Evolutionary conservation across 768 basidiomycete species (phyloP).

Genomic region (Mycena rebaudengoi): DNA sequence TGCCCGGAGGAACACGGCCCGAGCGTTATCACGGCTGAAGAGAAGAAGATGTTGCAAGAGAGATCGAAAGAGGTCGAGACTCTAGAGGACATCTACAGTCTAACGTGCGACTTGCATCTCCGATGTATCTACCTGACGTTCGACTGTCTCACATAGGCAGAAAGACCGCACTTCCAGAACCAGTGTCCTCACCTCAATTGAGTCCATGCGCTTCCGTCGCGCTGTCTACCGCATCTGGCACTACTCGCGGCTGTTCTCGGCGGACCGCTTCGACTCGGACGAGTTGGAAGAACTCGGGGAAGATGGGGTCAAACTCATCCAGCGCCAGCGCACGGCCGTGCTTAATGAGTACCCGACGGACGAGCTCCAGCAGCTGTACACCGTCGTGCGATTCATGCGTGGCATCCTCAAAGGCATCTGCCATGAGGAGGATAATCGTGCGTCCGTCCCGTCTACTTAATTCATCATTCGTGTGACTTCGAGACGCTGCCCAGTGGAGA

Average conservation of each 20-base stretch:
- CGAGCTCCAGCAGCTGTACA: conserved; percentile 17
- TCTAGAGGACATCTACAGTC: conserved; percentile 34
- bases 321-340: not conserved
- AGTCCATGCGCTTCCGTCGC: not conserved
- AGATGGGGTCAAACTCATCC: not conserved
- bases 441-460: not conserved
- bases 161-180: conserved; percentile 7
- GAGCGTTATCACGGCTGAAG: conserved; percentile 1
- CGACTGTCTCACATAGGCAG: not conserved
- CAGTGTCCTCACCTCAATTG: not conserved
- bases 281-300: not conserved
- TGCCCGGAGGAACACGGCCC: conserved; percentile 5
- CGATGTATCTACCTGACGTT: not conserved
- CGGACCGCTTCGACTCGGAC: not conserved
- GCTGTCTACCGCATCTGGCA: not conserved
- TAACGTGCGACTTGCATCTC: conserved; percentile 21
- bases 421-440: too few relatives aligned
- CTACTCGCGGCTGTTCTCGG: not conserved
- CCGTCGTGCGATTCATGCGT: conserved; percentile 15
- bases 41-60: conserved; percentile 1
- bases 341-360: conserved; percentile 6
- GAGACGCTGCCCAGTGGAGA: not conserved
- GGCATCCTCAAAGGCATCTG: conserved; percentile 6
- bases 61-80: conserved; percentile 15
- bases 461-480: too few relatives aligned